A percentile compares a stretch with the other conserved stretches of the same genome.
phyloP scores from a whole-genome alignment of 768 basidiomycete genomes.

The Trametes villosa region DNA sequence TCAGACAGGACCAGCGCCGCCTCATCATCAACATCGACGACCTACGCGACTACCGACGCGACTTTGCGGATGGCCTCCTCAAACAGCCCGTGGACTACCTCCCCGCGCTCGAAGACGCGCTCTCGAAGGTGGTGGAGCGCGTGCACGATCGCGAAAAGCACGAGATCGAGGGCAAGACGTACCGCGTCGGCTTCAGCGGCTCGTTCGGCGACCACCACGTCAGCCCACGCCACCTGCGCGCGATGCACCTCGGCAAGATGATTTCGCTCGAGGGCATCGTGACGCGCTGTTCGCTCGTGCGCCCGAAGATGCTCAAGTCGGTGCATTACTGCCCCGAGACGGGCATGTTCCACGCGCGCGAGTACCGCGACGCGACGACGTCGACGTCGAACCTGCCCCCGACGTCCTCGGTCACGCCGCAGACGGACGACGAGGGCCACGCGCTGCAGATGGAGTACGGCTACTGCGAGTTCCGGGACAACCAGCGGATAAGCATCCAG shows the following conservation, averaged over 20 bases:
- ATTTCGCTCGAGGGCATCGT: conserved; percentile 98
- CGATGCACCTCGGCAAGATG: conserved; percentile 92
- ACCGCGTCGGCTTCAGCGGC: conserved; percentile 89
- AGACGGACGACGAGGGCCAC: conserved; percentile 89
- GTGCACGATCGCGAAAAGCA: conserved; percentile 82
- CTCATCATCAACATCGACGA: conserved; percentile 96
- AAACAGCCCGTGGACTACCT: conserved; percentile 87
- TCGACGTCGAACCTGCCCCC: conserved; percentile 86
- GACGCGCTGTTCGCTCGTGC: conserved; percentile 95
- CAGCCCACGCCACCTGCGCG: conserved; percentile 89
- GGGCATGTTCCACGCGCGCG: conserved; percentile 77
- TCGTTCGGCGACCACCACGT: conserved; percentile 99
- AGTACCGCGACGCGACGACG: conserved; percentile 92
- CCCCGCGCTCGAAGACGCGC: conserved; percentile 88
- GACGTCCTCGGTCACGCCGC: conserved; percentile 84
- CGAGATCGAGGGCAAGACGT: conserved; percentile 77
- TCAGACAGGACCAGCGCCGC: conserved; percentile 81
- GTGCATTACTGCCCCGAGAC: conserved; percentile 95
- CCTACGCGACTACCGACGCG: conserved; percentile 88
- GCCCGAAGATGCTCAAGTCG: conserved; percentile 98
- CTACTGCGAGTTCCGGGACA: conserved; percentile 88
- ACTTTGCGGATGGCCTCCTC: conserved; percentile 85
- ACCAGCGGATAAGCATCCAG: conserved; percentile 97
- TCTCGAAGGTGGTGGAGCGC: conserved; percentile 71
- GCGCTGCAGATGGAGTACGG: conserved; percentile 92